phyloP scores from a whole-genome alignment of 306 rosid genomes.

The Sicyos baderoa region DNA sequence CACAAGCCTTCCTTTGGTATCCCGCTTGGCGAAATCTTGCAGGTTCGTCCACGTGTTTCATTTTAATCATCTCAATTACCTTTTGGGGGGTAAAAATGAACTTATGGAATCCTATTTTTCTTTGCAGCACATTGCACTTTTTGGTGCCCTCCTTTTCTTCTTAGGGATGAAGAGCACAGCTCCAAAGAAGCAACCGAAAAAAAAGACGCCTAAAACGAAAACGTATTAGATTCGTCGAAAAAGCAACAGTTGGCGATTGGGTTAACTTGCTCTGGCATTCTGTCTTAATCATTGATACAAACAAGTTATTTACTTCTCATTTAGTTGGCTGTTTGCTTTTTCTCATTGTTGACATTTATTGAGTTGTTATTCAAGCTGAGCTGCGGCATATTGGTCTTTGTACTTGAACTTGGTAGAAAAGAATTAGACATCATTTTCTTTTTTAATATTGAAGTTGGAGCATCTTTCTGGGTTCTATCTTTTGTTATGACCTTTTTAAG shows the following conservation, averaged over 20 bases:
- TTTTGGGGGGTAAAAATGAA: too few relatives aligned
- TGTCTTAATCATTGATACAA: constrained; percentile 6
- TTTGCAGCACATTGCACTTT: constrained; percentile 56
- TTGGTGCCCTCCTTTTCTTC: constrained; percentile 58
- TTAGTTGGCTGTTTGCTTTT: neutral
- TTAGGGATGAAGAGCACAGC: constrained; percentile 54
- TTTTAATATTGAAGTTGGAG: neutral
- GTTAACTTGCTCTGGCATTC: constrained; percentile 11
- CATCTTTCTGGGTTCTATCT: neutral
- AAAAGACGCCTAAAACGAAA: constrained; percentile 48
- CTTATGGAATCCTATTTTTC: constrained; percentile 3
- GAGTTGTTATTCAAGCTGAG: constrained; percentile 1
- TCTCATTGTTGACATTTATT: neutral
- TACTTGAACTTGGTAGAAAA: neutral
- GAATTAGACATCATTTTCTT: neutral
- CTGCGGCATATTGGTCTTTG: neutral
- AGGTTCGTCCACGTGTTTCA: constrained; percentile 39
- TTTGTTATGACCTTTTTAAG: neutral
- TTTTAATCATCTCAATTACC: neutral
- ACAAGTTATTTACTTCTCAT: neutral
- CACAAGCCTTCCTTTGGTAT: constrained; percentile 28
- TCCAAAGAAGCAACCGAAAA: constrained; percentile 46
- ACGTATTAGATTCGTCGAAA: constrained; percentile 22
- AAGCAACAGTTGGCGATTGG: constrained; percentile 6
- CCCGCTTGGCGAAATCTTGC: constrained; percentile 54